A percentile compares a stretch with the other conserved stretches of the same genome.
Evolutionary conservation across 768 basidiomycete genomes (phyloP).

Genomic region (Boletus tomentosulus): DNA sequence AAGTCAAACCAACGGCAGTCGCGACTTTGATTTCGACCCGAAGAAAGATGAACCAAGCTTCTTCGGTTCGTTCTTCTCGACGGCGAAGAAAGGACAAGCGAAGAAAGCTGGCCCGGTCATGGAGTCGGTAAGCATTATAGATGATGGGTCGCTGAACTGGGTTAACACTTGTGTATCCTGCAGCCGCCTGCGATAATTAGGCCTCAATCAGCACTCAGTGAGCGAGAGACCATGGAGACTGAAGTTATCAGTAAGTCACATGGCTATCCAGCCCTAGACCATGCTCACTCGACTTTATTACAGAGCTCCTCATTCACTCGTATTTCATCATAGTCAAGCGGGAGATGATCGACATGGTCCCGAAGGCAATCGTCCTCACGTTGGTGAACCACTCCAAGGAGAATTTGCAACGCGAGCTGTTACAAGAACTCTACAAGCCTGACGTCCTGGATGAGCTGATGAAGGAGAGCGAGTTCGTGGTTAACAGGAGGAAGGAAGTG

Average conservation of each 20-base stretch:
- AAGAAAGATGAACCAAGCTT: conserved; percentile 91
- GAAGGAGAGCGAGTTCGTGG: conserved; percentile 91
- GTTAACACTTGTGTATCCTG: not conserved
- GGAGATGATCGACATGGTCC: conserved; percentile 99
- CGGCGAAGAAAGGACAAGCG: conserved; percentile 55
- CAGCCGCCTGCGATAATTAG: conserved; percentile 84
- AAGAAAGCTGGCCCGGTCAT: conserved; percentile 57
- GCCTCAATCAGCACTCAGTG: conserved; percentile 86
- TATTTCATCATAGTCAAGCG: conserved; percentile 99
- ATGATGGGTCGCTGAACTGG: conserved; percentile 12
- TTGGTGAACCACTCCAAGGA: conserved; percentile 94
- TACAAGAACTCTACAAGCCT: conserved; percentile 96
- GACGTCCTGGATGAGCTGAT: conserved; percentile 93
- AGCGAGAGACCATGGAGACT: conserved; percentile 96
- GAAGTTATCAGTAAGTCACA: conserved; percentile 93
- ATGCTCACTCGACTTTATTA: conserved; percentile 1
- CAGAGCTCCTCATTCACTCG: conserved; percentile 92
- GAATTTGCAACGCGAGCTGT: conserved; percentile 86
- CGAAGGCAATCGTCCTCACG: conserved; percentile 89
- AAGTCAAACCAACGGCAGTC: conserved; percentile 80
- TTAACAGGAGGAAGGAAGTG: conserved; percentile 90
- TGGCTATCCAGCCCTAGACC: not conserved
- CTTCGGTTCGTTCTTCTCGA: conserved; percentile 93
- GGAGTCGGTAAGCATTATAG: conserved; percentile 46
- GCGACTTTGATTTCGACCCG: conserved; percentile 86